phyloP scores from a whole-genome alignment of 2,329 filamentous ascomycete genomes.

The Elsinoe necatrix region DNA sequence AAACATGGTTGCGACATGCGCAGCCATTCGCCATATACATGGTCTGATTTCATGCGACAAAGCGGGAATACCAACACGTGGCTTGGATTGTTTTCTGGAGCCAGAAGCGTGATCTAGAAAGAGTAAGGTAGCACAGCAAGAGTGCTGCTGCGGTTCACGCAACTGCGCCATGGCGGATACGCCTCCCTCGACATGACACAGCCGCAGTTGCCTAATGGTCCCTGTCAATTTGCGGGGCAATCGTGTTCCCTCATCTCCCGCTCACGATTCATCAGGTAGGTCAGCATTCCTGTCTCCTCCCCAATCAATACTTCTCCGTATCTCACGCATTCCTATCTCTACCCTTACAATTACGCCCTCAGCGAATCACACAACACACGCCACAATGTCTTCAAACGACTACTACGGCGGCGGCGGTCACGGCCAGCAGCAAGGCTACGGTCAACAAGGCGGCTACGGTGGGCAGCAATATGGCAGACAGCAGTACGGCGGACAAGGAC shows the following conservation, averaged over 20 bases:
- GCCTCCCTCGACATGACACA: background rate
- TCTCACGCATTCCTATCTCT: background rate
- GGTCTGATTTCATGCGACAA: too few species aligned
- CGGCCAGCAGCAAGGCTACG: conserved; percentile 14
- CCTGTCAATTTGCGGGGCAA: conserved; percentile 9
- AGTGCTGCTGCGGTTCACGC: background rate
- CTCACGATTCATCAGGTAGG: background rate
- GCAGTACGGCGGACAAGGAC: background rate
- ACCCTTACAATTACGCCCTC: background rate
- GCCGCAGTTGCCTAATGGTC: background rate
- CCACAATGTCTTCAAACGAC: background rate
- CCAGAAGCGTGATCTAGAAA: background rate
- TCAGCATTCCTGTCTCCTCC: background rate
- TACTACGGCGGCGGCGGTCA: conserved; percentile 11
- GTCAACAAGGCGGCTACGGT: background rate
- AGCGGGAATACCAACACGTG: too few species aligned
- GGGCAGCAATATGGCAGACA: conserved; percentile 12
- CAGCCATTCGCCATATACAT: too few species aligned
- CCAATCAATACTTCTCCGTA: background rate
- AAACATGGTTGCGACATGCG: too few species aligned
- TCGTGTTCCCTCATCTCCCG: conserved; percentile 3
- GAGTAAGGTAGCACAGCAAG: too few species aligned
- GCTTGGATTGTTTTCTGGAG: too few species aligned
- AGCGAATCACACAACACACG: background rate
- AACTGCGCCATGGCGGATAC: background rate